phyloP scores from a whole-genome alignment of 495 filamentous ascomycete genomes.

The Articulospora tetracladia region DNA sequence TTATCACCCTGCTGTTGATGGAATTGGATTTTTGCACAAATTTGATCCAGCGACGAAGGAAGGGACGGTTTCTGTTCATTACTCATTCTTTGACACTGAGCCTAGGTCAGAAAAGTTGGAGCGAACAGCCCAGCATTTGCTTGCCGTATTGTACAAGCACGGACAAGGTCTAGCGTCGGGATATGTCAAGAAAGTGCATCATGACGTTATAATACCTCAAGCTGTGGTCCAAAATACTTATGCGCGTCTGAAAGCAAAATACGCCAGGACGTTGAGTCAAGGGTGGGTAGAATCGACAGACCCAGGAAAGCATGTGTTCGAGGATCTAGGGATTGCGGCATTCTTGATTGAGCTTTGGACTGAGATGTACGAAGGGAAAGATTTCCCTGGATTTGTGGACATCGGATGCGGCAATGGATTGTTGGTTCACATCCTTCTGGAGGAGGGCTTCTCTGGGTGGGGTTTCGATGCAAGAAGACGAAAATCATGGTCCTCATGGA shows the following conservation, averaged over 20 bases:
- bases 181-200: slow-evolving; percentile 70
- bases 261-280: slow-evolving; percentile 62
- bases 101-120: slow-evolving; percentile 50
- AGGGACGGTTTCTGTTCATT: slow-evolving; percentile 63
- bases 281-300: slow-evolving; percentile 84
- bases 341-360: slow-evolving; percentile 92
- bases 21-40: slow-evolving; percentile 70
- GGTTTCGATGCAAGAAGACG: slow-evolving; percentile 84
- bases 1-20: slow-evolving; percentile 76
- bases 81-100: slow-evolving; percentile 52
- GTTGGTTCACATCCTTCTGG: slow-evolving; percentile 76
- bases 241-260: slow-evolving; percentile 68
- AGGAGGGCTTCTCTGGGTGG: slow-evolving; percentile 81
- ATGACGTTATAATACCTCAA: slow-evolving; percentile 73
- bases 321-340: slow-evolving; percentile 87
- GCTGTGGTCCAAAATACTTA: slow-evolving; percentile 77
- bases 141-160: slow-evolving; percentile 73
- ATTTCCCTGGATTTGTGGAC: slow-evolving; percentile 89
- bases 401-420: slow-evolving; percentile 95
- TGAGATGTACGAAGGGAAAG: slow-evolving; percentile 62
- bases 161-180: slow-evolving; percentile 57
- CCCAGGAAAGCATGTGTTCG: slow-evolving; percentile 88
- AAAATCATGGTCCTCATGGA: slow-evolving; percentile 79
- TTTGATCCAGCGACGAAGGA: slow-evolving; percentile 36
- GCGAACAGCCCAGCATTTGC: slow-evolving; percentile 66